Evolutionary conservation across 83 land plant species (phyloP).

Genomic region (Larix sibirica): DNA sequence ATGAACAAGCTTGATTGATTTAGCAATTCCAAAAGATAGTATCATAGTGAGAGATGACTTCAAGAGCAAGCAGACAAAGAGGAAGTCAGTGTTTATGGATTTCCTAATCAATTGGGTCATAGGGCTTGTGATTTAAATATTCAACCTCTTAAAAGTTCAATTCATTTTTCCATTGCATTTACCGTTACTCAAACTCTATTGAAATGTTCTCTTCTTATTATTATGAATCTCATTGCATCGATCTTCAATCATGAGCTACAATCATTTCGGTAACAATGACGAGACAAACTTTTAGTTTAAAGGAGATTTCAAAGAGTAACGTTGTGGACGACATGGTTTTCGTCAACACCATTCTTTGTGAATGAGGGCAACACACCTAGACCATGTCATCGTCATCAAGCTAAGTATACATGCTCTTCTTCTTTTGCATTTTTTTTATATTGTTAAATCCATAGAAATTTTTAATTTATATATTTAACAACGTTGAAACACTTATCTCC

Average conservation of each 20-base stretch:
- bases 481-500: too few species aligned
- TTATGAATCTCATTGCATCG: conserved; percentile 17
- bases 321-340: conserved; percentile 58
- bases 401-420: background rate
- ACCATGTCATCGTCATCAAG: conserved; percentile 56
- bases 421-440: background rate
- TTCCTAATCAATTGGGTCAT: conserved; percentile 47
- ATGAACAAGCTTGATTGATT: conserved; percentile 33
- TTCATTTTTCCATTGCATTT: too few species aligned
- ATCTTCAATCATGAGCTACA: conserved; percentile 52
- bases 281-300: conserved; percentile 45
- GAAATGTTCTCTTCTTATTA: too few species aligned
- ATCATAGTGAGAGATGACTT: conserved; percentile 50
- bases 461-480: too few species aligned
- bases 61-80: conserved; percentile 52
- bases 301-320: conserved; percentile 55
- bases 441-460: background rate
- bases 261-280: conserved; percentile 54
- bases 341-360: conserved; percentile 43
- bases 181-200: too few species aligned
- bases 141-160: too few species aligned
- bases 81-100: conserved; percentile 46
- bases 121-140: conserved; percentile 23
- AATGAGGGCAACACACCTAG: conserved; percentile 47
- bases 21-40: conserved; percentile 22